These are phyloP conservation scores for Phoma herbarum DNA, from an alignment of 2,329 filamentous ascomycete species.

Conservation along the genomic window DNA sequence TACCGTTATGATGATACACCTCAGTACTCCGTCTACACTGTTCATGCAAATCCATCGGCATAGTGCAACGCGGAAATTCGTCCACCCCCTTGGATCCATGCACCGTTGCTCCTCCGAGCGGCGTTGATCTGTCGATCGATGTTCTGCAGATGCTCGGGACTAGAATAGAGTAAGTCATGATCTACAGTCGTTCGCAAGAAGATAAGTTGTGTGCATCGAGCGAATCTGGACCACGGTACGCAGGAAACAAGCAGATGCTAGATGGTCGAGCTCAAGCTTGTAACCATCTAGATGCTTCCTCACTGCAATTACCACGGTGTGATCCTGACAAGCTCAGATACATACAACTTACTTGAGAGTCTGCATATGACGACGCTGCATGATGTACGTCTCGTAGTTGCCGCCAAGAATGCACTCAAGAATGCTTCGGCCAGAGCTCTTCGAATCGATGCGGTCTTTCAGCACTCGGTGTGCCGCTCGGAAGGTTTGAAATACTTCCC, in stretches of 20 bases:
- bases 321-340: slow-evolving; percentile 14
- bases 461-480: slow-evolving; percentile 53
- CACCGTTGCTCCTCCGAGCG: slow-evolving; percentile 6
- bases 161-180: slow-evolving; percentile 18
- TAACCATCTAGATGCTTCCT: not conserved
- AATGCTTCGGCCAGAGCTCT: slow-evolving; percentile 61
- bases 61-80: not conserved
- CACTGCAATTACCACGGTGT: slow-evolving; percentile 7
- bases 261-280: slow-evolving; percentile 1
- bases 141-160: slow-evolving; percentile 5
- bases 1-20: slow-evolving; percentile 14
- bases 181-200: slow-evolving; percentile 9
- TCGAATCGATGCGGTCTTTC: slow-evolving; percentile 47
- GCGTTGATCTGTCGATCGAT: slow-evolving; percentile 1
- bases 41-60: not conserved
- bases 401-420: slow-evolving; percentile 77
- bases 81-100: slow-evolving; percentile 7
- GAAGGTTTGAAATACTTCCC: slow-evolving; percentile 74
- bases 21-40: not conserved
- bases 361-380: slow-evolving; percentile 71
- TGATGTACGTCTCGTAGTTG: slow-evolving; percentile 77
- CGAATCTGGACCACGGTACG: slow-evolving; percentile 2
- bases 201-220: slow-evolving; percentile 12
- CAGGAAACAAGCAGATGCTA: not conserved
- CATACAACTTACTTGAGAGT: slow-evolving; percentile 38